Base-by-base conservation (phyloP, 1,139 yeast genomes). In the Hyphopichia wangnamkhiaoensis region DNA sequence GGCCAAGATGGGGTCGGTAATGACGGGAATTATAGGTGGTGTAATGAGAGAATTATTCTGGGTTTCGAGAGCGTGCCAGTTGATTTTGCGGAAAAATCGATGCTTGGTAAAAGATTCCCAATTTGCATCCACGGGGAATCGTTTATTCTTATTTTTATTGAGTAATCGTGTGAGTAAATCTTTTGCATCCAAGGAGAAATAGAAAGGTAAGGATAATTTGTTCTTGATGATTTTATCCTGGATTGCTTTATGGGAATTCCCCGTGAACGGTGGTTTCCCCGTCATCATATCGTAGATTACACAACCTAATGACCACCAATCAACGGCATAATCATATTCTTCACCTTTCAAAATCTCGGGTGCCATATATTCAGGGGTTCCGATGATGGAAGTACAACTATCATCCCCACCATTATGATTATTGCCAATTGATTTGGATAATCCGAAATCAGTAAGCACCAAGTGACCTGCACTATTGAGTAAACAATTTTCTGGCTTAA, bases 211-310 rank as follows among this genome's bases (percentile, higher is more conserved):
- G 37, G 74, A 79, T 21, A 86, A 74, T 48, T 84, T 80, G 42
- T 84, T 79, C 47, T 82, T 83, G 40, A 84, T 68, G 37, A 91
- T 87, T 60, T 86, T 88, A 49, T 86, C 88, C 52, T 84, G 75
- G 34, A 90, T 89, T 31, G 76, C 77, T 57, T 85, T 84, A 56
- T 86, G 88, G 49, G 84, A 86, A 47, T 79, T 84, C 2, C 97
- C 98, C 0, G 95, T 86, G 58, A 88, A 90, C 2, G 98, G 98
- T 0, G 98, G 96, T 37, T 82, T 76, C 1, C 98, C 97, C 38
- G 90, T 88, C 53, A 91, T 76, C 45, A 96, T 87, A 62, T 91
- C 98, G 58, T 86, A 91, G 19, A 91, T 70, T 16, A 64, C 69
- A 38, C 68, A 61, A 3, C 70, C 70, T 37, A 64, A 48, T 33